Percentiles rank a stretch among this genome's conserved stretches.
Conservation (phyloP, 139 green algal species). For the Picochlorum sp. region DNA sequence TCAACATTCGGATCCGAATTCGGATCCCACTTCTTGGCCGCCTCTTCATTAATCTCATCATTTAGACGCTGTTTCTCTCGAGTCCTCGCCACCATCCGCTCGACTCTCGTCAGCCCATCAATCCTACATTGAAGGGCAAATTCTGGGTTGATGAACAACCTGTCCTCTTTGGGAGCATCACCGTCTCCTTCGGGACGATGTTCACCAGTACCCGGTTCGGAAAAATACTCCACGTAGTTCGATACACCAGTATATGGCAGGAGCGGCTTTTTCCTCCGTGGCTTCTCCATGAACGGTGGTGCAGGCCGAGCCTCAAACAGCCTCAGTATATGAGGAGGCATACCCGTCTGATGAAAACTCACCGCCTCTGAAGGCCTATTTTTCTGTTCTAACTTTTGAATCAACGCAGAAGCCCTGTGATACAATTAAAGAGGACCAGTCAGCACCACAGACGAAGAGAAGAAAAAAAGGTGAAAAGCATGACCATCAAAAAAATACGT, state of each 20-base stretch:
- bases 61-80: not conserved
- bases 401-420: conserved; percentile 14
- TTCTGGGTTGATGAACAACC: conserved; percentile 64
- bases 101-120: conserved; percentile 24
- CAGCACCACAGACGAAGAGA: too few species aligned
- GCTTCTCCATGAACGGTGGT: conserved; percentile 9
- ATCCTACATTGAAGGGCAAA: conserved; percentile 53
- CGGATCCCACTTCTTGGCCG: conserved; percentile 48
- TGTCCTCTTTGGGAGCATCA: conserved; percentile 9
- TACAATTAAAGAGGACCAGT: not conserved
- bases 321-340: conserved; percentile 60
- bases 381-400: conserved; percentile 28
- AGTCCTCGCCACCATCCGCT: not conserved
- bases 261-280: conserved; percentile 21
- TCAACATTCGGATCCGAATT: conserved; percentile 63
- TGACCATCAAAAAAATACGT: not conserved
- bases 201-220: conserved; percentile 54
- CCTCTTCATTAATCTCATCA: conserved; percentile 35
- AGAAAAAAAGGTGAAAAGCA: not conserved
- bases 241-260: conserved; percentile 52
- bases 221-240: conserved; percentile 54
- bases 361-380: conserved; percentile 40
- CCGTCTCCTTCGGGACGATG: conserved; percentile 53
- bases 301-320: conserved; percentile 53
- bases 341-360: conserved; percentile 58